These are phyloP conservation scores for Neoarthrinium moseri DNA, from an alignment of 2,329 filamentous ascomycete genomes.

Conservation along the genomic window DNA sequence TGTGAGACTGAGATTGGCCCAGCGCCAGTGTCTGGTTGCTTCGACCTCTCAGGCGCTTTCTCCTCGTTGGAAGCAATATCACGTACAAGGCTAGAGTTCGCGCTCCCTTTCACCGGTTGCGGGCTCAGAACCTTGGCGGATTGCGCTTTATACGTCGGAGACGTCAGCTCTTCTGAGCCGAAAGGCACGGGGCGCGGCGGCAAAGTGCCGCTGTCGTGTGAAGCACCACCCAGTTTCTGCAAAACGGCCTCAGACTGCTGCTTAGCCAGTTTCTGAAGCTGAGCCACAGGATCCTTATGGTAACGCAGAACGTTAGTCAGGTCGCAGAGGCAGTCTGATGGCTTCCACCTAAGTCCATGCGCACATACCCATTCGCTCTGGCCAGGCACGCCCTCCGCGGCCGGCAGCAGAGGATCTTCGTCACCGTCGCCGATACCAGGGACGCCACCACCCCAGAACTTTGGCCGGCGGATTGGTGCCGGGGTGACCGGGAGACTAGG, in stretches of 20 bases:
- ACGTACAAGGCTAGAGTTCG: conserved; percentile 28
- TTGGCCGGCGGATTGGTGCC: conserved; percentile 69
- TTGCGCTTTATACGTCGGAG: conserved; percentile 43
- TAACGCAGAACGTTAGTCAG: conserved; percentile 51
- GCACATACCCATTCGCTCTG: conserved; percentile 95
- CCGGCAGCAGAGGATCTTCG: conserved; percentile 61
- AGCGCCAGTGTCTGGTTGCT: conserved; percentile 5
- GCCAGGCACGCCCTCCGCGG: conserved; percentile 78
- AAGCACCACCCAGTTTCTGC: conserved; percentile 41
- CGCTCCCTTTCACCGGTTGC: conserved; percentile 40
- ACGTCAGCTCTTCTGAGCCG: conserved; percentile 47
- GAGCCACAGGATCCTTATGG: conserved; percentile 66
- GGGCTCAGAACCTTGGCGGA: conserved; percentile 37
- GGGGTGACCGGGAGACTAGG: conserved; percentile 90
- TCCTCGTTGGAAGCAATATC: conserved; percentile 19
- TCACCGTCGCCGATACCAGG: conserved; percentile 46
- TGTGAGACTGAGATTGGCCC: conserved; percentile 30
- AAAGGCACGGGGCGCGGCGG: conserved; percentile 50
- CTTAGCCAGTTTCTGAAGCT: conserved; percentile 68
- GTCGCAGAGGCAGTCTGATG: conserved; percentile 53
- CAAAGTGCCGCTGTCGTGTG: conserved; percentile 38
- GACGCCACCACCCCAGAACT: conserved; percentile 60
- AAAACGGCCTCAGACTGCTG: conserved; percentile 64
- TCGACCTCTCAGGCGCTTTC: conserved; percentile 10
- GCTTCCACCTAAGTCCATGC: conserved; percentile 49